Evolutionary conservation across 257 asterid species (phyloP).

Genomic region (Henckelia pumila): DNA sequence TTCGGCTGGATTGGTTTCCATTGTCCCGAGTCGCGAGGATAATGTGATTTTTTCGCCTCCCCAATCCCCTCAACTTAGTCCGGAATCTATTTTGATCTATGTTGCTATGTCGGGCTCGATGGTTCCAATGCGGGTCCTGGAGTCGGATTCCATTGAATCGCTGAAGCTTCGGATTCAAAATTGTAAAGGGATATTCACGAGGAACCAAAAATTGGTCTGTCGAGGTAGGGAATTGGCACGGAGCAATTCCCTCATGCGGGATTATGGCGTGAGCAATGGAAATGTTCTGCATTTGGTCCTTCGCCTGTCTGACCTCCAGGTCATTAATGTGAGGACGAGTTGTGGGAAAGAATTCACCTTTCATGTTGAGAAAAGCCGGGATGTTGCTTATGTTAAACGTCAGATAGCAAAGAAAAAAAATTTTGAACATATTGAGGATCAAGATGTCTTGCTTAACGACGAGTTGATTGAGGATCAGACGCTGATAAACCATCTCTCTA

Average conservation of each 20-base stretch:
- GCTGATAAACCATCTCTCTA: slow-evolving; percentile 64
- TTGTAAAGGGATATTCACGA: slow-evolving; percentile 65
- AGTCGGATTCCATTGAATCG: slow-evolving; percentile 71
- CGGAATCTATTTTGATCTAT: slow-evolving; percentile 52
- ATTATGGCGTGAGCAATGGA: slow-evolving; percentile 76
- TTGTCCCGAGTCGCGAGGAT: slow-evolving; percentile 50
- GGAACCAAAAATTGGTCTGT: slow-evolving; percentile 74
- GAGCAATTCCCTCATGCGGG: slow-evolving; percentile 69
- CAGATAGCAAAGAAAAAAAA: slow-evolving; percentile 50
- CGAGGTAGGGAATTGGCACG: slow-evolving; percentile 78
- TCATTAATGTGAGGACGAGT: slow-evolving; percentile 58
- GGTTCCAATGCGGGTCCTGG: slow-evolving; percentile 74
- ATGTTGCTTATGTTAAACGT: slow-evolving; percentile 72
- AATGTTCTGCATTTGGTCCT: slow-evolving; percentile 77
- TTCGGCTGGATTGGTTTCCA: slow-evolving; percentile 67
- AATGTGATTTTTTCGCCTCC: slow-evolving; percentile 39
- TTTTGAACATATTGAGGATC: slow-evolving; percentile 48
- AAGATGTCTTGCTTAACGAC: slow-evolving; percentile 71
- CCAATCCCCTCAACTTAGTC: slow-evolving; percentile 41
- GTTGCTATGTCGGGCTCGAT: slow-evolving; percentile 66
- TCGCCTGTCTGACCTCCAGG: slow-evolving; percentile 69
- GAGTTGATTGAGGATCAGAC: slow-evolving; percentile 73
- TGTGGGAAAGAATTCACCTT: slow-evolving; percentile 77
- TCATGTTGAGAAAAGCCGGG: slow-evolving; percentile 62
- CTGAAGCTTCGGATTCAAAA: slow-evolving; percentile 68